phyloP scores from a whole-genome alignment of 768 basidiomycete species.

The Lentinula edodes region DNA sequence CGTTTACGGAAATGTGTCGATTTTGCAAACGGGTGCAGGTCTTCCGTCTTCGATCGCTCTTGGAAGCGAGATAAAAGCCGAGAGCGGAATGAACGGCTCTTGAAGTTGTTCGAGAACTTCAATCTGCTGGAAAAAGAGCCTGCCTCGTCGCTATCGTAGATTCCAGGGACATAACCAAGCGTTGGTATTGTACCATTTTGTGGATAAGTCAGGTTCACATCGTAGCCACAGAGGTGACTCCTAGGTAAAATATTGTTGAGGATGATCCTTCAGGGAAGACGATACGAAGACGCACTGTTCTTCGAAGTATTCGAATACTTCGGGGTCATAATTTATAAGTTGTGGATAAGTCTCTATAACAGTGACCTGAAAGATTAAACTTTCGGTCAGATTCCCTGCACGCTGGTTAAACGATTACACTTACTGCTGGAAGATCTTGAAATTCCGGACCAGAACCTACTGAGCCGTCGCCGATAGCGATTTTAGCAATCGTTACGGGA shows the following conservation, averaged over 20 bases:
- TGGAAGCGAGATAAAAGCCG: background rate
- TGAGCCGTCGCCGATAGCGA: slow-evolving; percentile 68
- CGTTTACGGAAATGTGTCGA: slow-evolving; percentile 4
- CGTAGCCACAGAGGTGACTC: slow-evolving; percentile 37
- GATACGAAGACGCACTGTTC: background rate
- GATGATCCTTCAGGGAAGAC: background rate
- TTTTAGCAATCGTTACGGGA: slow-evolving; percentile 61
- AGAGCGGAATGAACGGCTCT: slow-evolving; percentile 3
- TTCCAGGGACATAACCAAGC: background rate
- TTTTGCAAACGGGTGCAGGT: background rate
- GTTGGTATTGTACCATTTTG: slow-evolving; percentile 32
- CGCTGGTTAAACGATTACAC: slow-evolving; percentile 6
- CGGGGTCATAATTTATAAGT: slow-evolving; percentile 64
- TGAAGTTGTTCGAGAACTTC: background rate
- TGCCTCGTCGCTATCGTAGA: background rate
- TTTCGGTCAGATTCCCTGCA: background rate
- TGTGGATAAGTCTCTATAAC: slow-evolving; percentile 72
- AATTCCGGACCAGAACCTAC: slow-evolving; percentile 48
- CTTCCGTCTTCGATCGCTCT: slow-evolving; percentile 3
- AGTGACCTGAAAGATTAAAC: slow-evolving; percentile 31
- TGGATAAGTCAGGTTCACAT: slow-evolving; percentile 45
- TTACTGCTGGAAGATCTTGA: slow-evolving; percentile 50
- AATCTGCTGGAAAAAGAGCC: background rate
- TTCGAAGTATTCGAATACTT: slow-evolving; percentile 63
- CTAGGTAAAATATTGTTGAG: slow-evolving; percentile 17